Base-by-base conservation (phyloP, 2,329 filamentous ascomycete species). In the Zasmidium cellare region DNA sequence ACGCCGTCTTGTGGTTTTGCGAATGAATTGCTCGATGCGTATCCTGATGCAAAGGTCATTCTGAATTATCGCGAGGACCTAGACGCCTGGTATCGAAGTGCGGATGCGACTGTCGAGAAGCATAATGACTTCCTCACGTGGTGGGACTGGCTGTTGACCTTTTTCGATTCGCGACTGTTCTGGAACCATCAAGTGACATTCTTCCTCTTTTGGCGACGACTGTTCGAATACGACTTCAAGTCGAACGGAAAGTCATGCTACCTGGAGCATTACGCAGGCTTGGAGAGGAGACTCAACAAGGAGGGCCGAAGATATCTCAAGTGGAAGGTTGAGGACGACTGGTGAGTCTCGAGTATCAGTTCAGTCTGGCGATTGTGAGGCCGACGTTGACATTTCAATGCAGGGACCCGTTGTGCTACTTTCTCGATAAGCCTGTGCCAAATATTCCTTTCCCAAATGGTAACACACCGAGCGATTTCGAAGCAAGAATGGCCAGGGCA, bases 1-100 rank as follows among this genome's bases (percentile, higher is more conserved):
- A 57, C 70, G 20, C 72, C 74, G 0, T 65, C 65, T 2, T 61
- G 56, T 5, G 58, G 64, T n/a, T 76, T 77, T 55, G 69, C 66
- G 3, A 63, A 65, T 24, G 75, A 77, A 46, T 61, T 77, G 2
- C 59, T 71, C 7, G 47, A 58, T 28, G 63, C 65, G 1, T 72
- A 72, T 49, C 68, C 70, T 0, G 68, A 59, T 53, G 63, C 54
- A 9, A 67, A 65, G 53, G 60, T 69, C 6, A 55, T 70, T 1
- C 53, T 70, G 6, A 70, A 24, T 28, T 44, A 56, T 14, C 31
- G 31, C 18, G 20, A 50, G 31, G 28, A 58, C 14, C 18, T 58
- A 3, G 46, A 55, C 9, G 28, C 31, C 23, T 58, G 56, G 56
- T 51, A 46, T 44, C 24, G 20, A 12, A 56, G 48, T 5, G 14